These are phyloP conservation scores for Amanita phalloides DNA, from an alignment of 768 basidiomycete genomes.

Conservation along the genomic window DNA sequence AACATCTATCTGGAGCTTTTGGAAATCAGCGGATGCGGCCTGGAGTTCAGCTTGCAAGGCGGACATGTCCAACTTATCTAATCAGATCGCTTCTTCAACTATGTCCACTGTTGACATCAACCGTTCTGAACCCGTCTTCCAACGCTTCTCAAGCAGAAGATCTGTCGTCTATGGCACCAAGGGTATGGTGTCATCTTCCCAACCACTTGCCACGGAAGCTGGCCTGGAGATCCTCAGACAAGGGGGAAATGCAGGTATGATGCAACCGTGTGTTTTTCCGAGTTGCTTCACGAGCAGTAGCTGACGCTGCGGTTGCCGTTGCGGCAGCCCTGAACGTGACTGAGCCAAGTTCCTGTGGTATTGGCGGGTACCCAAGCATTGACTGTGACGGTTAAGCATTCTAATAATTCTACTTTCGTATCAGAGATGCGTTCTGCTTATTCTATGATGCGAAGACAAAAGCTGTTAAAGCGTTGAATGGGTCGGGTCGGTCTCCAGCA, in stretches of 20 bases:
- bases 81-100: not conserved
- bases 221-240: slow-evolving; percentile 85
- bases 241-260: slow-evolving; percentile 90
- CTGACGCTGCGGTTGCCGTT: slow-evolving; percentile 90
- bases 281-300: slow-evolving; percentile 23
- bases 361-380: slow-evolving; percentile 58
- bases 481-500: slow-evolving; percentile 80
- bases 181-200: slow-evolving; percentile 80
- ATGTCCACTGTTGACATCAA: slow-evolving; percentile 44
- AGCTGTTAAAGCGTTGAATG: slow-evolving; percentile 82
- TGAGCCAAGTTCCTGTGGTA: slow-evolving; percentile 83
- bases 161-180: slow-evolving; percentile 84
- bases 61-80: slow-evolving; percentile 28
- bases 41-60: slow-evolving; percentile 49
- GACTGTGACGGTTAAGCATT: slow-evolving; percentile 8
- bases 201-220: slow-evolving; percentile 85
- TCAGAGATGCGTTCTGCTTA: slow-evolving; percentile 84
- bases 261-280: not conserved
- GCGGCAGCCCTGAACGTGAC: slow-evolving; percentile 90
- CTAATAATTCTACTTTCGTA: slow-evolving; percentile 1
- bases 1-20: slow-evolving; percentile 72
- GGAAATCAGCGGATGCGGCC: slow-evolving; percentile 60
- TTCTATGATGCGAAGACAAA: slow-evolving; percentile 83
- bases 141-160: slow-evolving; percentile 72
- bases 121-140: slow-evolving; percentile 51